phyloP scores from a whole-genome alignment of 768 basidiomycete species.

The Tephrocybe sp. region DNA sequence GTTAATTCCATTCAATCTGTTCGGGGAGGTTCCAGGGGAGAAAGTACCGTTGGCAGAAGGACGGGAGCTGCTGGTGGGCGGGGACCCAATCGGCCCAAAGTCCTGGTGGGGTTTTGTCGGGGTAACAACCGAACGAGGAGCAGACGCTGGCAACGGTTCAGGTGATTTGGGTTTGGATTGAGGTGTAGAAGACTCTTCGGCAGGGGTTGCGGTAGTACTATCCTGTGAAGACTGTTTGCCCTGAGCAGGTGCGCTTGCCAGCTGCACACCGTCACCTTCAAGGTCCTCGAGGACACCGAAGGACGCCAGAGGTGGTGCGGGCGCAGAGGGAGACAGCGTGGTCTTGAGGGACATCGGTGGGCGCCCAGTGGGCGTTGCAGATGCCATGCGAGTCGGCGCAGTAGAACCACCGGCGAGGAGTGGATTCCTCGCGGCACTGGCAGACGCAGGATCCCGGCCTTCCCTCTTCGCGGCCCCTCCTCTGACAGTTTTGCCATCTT shows the following conservation, averaged over 20 bases:
- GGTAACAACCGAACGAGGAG: slow-evolving; percentile 48
- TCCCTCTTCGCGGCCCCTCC: slow-evolving; percentile 39
- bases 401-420: slow-evolving; percentile 59
- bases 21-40: slow-evolving; percentile 64
- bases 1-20: slow-evolving; percentile 26
- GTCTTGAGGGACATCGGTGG: slow-evolving; percentile 70
- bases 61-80: slow-evolving; percentile 50
- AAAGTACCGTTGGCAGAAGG: slow-evolving; percentile 27
- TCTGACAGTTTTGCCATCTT: slow-evolving; percentile 31
- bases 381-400: slow-evolving; percentile 58
- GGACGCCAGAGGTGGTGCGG: slow-evolving; percentile 74
- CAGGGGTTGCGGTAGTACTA: slow-evolving; percentile 2
- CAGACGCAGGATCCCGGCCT: slow-evolving; percentile 23
- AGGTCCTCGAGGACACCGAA: slow-evolving; percentile 67
- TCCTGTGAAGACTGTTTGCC: slow-evolving; percentile 27
- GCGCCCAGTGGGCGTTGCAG: slow-evolving; percentile 41
- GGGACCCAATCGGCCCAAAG: slow-evolving; percentile 84
- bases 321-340: slow-evolving; percentile 72
- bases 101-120: slow-evolving; percentile 40
- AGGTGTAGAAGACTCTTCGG: slow-evolving; percentile 7
- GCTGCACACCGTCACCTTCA: slow-evolving; percentile 37
- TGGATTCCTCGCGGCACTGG: slow-evolving; percentile 31
- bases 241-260: slow-evolving; percentile 45
- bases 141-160: slow-evolving; percentile 54
- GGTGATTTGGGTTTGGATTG: slow-evolving; percentile 37